phyloP scores from a whole-genome alignment of 345 rosid genomes.

The Eucalyptus urophylla region DNA sequence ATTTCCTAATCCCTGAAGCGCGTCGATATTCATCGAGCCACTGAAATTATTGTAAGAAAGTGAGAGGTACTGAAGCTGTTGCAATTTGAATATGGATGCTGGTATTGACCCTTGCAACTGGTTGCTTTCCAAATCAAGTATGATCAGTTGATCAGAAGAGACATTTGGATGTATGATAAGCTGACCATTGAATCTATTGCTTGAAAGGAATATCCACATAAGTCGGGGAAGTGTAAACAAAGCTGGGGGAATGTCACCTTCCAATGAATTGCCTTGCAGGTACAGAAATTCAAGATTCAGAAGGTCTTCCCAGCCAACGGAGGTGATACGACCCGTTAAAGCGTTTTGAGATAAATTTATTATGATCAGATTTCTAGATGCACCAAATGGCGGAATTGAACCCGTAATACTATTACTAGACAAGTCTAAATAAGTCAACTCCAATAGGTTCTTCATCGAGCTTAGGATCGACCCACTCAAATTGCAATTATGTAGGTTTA shows the following conservation, averaged over 20 bases:
- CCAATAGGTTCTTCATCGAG: too few species aligned
- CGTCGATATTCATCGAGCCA: slow-evolving; percentile 8
- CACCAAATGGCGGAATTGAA: slow-evolving; percentile 5
- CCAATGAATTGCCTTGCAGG: slow-evolving; percentile 4
- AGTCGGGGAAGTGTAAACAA: slow-evolving; percentile 1
- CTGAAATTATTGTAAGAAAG: slow-evolving; percentile 33
- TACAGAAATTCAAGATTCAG: slow-evolving; percentile 2
- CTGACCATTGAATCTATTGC: slow-evolving; percentile 12
- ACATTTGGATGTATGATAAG: not conserved
- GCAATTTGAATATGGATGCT: not conserved
- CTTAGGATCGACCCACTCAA: too few species aligned
- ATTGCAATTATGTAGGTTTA: rapidly evolving
- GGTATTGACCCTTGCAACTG: slow-evolving; percentile 16
- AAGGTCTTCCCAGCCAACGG: slow-evolving; percentile 7
- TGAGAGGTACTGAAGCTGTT: not conserved
- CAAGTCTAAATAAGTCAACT: too few species aligned
- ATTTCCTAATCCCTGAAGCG: slow-evolving; percentile 1
- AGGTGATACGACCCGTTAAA: slow-evolving; percentile 8
- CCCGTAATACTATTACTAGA: not conserved
- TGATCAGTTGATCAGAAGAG: not conserved
- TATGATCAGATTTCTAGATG: not conserved
- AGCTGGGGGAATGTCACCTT: slow-evolving; percentile 13
- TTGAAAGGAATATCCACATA: not conserved
- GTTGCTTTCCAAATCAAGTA: slow-evolving; percentile 22
- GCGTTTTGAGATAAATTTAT: not conserved